A percentile compares a stretch with the other conserved stretches of the same genome.
Conservation (phyloP, 1,284 basidiomycete species). For the Rhodofomes roseus region DNA sequence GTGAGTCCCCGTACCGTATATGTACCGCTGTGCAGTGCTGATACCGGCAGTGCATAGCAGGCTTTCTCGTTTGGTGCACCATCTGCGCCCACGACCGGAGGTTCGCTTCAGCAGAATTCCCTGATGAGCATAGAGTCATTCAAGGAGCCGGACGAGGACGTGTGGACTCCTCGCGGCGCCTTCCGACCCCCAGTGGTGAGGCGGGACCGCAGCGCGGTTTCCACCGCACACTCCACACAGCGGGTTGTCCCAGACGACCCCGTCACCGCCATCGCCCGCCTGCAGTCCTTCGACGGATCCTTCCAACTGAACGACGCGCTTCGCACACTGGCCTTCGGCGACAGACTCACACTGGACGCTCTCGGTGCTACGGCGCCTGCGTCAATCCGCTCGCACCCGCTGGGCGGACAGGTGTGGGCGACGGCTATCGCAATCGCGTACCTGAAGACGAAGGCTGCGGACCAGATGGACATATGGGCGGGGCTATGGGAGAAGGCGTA, state of each 20-base stretch:
- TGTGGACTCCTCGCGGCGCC: no score
- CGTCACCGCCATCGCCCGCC: slow-evolving; percentile 34
- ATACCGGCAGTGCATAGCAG: no score
- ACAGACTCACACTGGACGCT: slow-evolving; percentile 4
- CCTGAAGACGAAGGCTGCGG: slow-evolving; percentile 28
- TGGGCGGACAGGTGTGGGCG: slow-evolving; percentile 34
- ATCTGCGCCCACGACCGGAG: no score
- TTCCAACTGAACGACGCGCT: slow-evolving; percentile 33
- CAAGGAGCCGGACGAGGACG: no score
- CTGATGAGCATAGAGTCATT: no score
- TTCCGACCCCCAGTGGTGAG: no score
- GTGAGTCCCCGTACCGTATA: no score
- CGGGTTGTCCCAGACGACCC: neutral
- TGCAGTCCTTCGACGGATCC: slow-evolving; percentile 46
- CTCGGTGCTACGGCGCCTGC: neutral
- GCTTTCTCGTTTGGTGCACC: no score
- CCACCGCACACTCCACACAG: neutral
- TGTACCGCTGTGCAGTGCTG: no score
- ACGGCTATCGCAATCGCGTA: slow-evolving; percentile 40
- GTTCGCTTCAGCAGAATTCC: no score
- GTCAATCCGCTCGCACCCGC: slow-evolving; percentile 12
- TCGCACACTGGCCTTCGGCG: slow-evolving; percentile 24
- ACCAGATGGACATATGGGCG: slow-evolving; percentile 34
- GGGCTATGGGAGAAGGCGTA: slow-evolving; percentile 34
- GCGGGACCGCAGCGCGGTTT: no score